Evolutionary conservation across 495 filamentous ascomycete genomes (phyloP), one percentile per base, ranked within the genome.

Genomic region (Neurospora sp.): DNA sequence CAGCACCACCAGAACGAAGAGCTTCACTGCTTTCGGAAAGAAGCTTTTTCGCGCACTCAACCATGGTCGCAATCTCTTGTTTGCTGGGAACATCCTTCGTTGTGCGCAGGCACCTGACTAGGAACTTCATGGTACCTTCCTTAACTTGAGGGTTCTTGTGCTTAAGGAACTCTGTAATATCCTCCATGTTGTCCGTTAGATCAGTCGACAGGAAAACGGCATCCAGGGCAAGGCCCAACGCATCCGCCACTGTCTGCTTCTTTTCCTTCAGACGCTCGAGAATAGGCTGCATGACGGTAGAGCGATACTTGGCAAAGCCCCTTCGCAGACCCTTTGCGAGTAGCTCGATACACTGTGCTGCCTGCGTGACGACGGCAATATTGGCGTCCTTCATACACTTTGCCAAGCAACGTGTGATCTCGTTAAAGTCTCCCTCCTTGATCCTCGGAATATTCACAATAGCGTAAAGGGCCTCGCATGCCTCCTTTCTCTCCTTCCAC

Each of bases 351-450:
- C 96, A 98, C 79, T 98, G 96, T 20, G 95, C 95, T 11, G 96
- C 96, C 69, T 94, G 91, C 1, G 93, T 95, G 39, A 97, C 96
- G 60, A 98, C 96, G 9, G 93, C 93, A 78, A 99, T 91, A 78
- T 99, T 99, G 70, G 96, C 96, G 79, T 99, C 96, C 81, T 98
- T 98, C 95, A 98, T 98, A 77, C 89, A 93, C 80, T 98, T 98
- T 38, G 96, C 96, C 62, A 98, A 84, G 6, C 87, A 88, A 62
- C 91, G 88, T 60, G 92, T 88, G 78, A 97, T 90, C 75, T 98
- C 94, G 81, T 91, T 88, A 76, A 92, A 99, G 49, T 91, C 91
- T 4, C 89, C 94, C 73, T 98, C 96, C 81, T 97, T 95, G 80
- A 99, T 97, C 72, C 91, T 89, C 31, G 96, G 95, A 20, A 96